phyloP scores from a whole-genome alignment of 345 rosid species.

The Passiflora organensis region DNA sequence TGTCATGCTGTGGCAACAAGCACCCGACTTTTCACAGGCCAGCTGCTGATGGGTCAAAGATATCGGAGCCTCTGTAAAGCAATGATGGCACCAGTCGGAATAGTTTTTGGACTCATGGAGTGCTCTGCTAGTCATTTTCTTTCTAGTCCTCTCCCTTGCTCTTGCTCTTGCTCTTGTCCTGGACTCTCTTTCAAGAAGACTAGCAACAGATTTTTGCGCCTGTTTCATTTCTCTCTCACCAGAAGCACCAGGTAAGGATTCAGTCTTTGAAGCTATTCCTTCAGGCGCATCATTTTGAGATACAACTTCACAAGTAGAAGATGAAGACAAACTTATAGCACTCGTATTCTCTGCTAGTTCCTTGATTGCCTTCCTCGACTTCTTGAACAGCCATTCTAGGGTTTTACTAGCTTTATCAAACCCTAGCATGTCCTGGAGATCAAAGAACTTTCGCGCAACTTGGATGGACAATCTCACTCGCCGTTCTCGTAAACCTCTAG shows the following conservation, averaged over 20 bases:
- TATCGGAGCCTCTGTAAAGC: constrained; percentile 20
- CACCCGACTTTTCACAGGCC: too few species aligned
- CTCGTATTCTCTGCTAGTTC: constrained; percentile 25
- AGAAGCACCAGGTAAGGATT: constrained; percentile 3
- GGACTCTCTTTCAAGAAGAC: constrained; percentile 26
- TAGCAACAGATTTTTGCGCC: constrained; percentile 10
- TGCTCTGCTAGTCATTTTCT: constrained; percentile 25
- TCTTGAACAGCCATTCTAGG: constrained; percentile 69
- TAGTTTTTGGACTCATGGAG: constrained; percentile 15
- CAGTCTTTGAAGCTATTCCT: constrained; percentile 15
- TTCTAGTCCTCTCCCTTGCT: constrained; percentile 47
- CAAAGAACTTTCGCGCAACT: constrained; percentile 67
- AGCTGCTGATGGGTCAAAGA: constrained; percentile 22
- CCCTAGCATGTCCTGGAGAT: constrained; percentile 81
- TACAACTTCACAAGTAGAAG: constrained; percentile 18
- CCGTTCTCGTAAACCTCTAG: constrained; percentile 73
- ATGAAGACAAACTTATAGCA: constrained; percentile 13
- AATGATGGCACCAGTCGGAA: constrained; percentile 25
- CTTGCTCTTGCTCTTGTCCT: constrained; percentile 52
- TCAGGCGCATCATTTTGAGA: constrained; percentile 4
- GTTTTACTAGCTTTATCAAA: constrained; percentile 81
- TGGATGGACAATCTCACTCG: constrained; percentile 79
- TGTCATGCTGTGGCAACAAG: constrained; percentile 13
- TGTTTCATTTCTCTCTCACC: constrained; percentile 23
- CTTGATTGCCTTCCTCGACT: constrained; percentile 53